Base-by-base conservation (phyloP, 306 rosid species). In the Casuarina glauca region DNA sequence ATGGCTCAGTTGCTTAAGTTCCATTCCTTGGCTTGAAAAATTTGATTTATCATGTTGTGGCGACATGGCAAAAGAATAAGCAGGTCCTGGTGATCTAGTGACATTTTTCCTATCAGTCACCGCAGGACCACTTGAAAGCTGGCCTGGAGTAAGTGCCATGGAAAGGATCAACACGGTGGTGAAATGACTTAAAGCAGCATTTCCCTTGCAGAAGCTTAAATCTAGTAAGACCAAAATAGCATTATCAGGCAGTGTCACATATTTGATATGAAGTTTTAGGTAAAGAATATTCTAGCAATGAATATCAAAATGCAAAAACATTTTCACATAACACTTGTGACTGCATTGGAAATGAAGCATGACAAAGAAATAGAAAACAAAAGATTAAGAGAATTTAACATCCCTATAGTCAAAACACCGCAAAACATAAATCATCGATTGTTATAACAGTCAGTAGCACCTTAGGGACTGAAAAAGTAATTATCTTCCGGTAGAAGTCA, bases 91-190 rank as follows among this genome's bases (percentile, higher is more conserved):
- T 71, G 88, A 88, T 67, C 79, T 86, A 78, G 85, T 81, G 74
- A 85, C 66, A 73, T 70, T 39, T 70, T 84, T 84, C 84, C 82
- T 83, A 66, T 82, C 78, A 80, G 90, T 81, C 55, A 83, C 84
- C 46, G 85, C 78, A 78, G 91, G 89, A 81, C 82, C 82, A 78
- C 91, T 87, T 61, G 88, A 80, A 77, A 90, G 85, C 87, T 83
- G 91, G 90, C 87, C 84, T 77, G 89, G 82, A 73, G 90, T 51
- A 72, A 92, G 77, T 53, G 96, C 93, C 93, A 94, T 92, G 78
- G 76, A 76, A 73, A 73, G 69, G 50, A 81, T 85, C 83, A 82
- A 70, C 60, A 75, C 45, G 67, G 72, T 76, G 82, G 84, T 60
- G 76, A 69, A 73, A 52, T 38, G 76, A 83, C 38, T 61, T 84